A percentile compares a stretch with the other conserved stretches of the same genome.
Evolutionary conservation across 148 eudicot species (phyloP).

Genomic region (Cornus suecica): DNA sequence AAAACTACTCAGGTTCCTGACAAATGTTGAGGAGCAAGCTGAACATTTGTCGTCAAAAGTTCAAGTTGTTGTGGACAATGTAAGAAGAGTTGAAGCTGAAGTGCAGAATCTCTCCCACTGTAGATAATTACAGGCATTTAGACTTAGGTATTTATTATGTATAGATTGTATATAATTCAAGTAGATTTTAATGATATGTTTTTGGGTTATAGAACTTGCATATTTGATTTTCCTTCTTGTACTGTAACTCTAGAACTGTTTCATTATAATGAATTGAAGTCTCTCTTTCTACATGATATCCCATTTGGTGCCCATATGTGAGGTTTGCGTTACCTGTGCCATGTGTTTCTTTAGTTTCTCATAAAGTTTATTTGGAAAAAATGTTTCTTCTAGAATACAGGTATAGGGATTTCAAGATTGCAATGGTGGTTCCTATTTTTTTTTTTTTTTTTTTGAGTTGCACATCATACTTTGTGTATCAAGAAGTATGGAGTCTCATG

Average conservation of each 20-base stretch:
- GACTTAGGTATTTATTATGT: background rate
- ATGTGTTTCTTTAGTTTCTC: background rate
- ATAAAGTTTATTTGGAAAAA: background rate
- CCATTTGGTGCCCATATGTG: too few relatives aligned
- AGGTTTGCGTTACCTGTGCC: background rate
- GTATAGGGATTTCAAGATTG: background rate
- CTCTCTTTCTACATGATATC: background rate
- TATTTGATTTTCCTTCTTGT: background rate
- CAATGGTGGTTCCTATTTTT: background rate
- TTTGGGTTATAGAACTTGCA: slow-evolving; percentile 3
- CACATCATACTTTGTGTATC: too few relatives aligned
- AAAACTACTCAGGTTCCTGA: slow-evolving; percentile 30
- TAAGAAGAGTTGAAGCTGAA: slow-evolving; percentile 45
- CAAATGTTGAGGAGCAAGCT: slow-evolving; percentile 36
- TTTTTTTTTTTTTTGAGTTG: background rate
- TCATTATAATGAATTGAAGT: background rate
- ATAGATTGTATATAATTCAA: slow-evolving; percentile 7
- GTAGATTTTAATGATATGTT: background rate
- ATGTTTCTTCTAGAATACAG: background rate
- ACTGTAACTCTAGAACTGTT: background rate
- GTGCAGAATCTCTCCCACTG: slow-evolving; percentile 16
- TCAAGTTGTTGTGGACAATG: slow-evolving; percentile 33
- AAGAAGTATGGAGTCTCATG: too few relatives aligned
- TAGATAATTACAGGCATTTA: slow-evolving; percentile 26
- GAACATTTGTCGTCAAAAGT: slow-evolving; percentile 43